Base-by-base conservation (phyloP, 768 basidiomycete species). In the Mycena albidolilacea region DNA sequence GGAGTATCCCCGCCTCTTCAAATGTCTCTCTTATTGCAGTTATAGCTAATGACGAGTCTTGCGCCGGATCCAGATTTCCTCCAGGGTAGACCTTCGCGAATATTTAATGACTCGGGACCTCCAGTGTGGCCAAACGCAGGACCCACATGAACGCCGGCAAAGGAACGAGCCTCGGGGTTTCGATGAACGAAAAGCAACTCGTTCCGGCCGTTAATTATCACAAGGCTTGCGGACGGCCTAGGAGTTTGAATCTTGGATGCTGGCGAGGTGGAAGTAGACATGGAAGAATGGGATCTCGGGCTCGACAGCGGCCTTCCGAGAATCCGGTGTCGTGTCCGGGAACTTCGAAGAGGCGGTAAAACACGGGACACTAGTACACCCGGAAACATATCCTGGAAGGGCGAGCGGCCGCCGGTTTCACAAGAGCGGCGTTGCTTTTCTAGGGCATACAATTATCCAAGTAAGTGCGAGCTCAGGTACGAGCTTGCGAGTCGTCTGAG, bases 11-110 rank as follows among this genome's bases (percentile, higher is more conserved):
- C 3, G 92, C 87, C 78, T 95, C 93, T 77, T 95, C 93, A 70
- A 95, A 94, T 0, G 92, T 91, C 81, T 95, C 93, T 19, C 93
- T 86, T 55, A 94, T 90, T 5, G 92, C 93, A 15, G 92, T 93
- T 69, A 91, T 85, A 41, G 80, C 79, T 21, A 92, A 78, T 11
- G 89, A 89, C 7, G 78, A 77, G 75, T 93, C 93, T 74, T 93
- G 91, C 67, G 83, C 81, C 60, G 84, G 73, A 82, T 93, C 93
- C 52, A 84, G 86, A 79, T 93, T 93, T 19, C 93, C 93, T 15
- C 93, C 93, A 8, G 93, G 93, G 76, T 94, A 95, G 38, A 93
- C 93, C 93, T 94, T 72, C 35, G 15, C 17, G 70, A 17, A 63
- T n/a, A 19, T 35, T 39, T 52, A 59, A 52, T 72, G 55, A 37